Evolutionary conservation across 139 green algal species (phyloP).

Genomic region (Desmodesmus armatus): DNA sequence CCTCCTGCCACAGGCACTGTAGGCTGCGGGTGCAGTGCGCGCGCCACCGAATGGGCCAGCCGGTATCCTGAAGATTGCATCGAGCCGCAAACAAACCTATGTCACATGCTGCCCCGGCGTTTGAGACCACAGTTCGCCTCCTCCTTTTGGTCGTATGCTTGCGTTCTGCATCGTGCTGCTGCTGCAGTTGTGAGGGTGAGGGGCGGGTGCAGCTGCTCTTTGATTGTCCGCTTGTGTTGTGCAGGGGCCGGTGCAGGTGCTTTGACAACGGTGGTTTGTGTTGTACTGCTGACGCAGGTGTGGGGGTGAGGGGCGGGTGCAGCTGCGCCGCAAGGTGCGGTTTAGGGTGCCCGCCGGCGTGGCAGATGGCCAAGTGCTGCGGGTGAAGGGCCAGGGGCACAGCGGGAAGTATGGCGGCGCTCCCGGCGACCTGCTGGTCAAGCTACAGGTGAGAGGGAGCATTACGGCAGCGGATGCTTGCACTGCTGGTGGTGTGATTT

Average conservation of each 20-base stretch:
- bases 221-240: not conserved
- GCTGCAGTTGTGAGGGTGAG: slow-evolving; percentile 18
- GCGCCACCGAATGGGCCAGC: too few species aligned
- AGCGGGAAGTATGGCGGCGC: slow-evolving; percentile 40
- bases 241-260: not conserved
- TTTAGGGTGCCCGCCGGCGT: slow-evolving; percentile 34
- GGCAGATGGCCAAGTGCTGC: slow-evolving; percentile 47
- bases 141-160: too few species aligned
- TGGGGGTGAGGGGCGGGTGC: not conserved
- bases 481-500: not conserved
- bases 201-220: not conserved
- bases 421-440: slow-evolving; percentile 52
- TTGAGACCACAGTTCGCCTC: too few species aligned
- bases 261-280: not conserved
- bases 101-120: too few species aligned
- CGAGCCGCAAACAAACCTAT: too few species aligned
- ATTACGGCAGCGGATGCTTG: not conserved
- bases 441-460: slow-evolving; percentile 44
- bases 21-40: too few species aligned
- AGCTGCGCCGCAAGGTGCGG: slow-evolving; percentile 5
- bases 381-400: slow-evolving; percentile 48
- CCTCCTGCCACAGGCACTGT: too few species aligned
- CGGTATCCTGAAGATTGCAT: too few species aligned
- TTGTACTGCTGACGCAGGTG: slow-evolving; percentile 9
- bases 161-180: not conserved